phyloP scores from a whole-genome alignment of 768 basidiomycete species.

The Saitozyma podzolica region DNA sequence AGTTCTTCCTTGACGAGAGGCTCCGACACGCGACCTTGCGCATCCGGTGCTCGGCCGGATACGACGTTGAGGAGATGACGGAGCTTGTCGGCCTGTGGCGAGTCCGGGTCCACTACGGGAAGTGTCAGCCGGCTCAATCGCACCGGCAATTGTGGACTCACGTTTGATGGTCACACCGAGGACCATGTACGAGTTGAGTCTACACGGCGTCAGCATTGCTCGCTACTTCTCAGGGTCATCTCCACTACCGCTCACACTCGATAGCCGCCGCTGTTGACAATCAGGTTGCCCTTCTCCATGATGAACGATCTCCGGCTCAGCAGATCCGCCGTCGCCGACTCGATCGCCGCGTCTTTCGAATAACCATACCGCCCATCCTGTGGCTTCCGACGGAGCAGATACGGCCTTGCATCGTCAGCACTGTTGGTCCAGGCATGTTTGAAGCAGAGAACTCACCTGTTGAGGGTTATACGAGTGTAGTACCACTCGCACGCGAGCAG shows the following conservation, averaged over 20 bases:
- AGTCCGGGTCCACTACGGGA: slow-evolving; percentile 47
- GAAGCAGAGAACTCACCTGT: slow-evolving; percentile 27
- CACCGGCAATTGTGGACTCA: slow-evolving; percentile 14
- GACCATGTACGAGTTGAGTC: slow-evolving; percentile 53
- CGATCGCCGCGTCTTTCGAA: slow-evolving; percentile 52
- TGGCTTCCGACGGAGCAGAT: slow-evolving; percentile 49
- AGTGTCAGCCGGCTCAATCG: slow-evolving; percentile 5
- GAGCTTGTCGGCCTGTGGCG: slow-evolving; percentile 50
- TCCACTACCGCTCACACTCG: slow-evolving; percentile 38
- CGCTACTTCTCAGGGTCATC: not conserved
- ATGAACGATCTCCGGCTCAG: slow-evolving; percentile 51
- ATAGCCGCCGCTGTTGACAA: slow-evolving; percentile 52
- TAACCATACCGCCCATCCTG: slow-evolving; percentile 49
- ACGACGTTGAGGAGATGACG: slow-evolving; percentile 50
- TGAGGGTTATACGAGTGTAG: slow-evolving; percentile 52
- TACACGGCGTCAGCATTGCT: slow-evolving; percentile 6
- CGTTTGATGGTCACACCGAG: slow-evolving; percentile 52
- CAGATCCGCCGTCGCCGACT: slow-evolving; percentile 53
- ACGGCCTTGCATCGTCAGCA: slow-evolving; percentile 37
- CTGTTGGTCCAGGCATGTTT: not conserved
- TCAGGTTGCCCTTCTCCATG: slow-evolving; percentile 52
- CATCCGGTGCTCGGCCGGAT: slow-evolving; percentile 50
- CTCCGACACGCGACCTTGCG: slow-evolving; percentile 48
- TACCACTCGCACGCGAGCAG: slow-evolving; percentile 53
- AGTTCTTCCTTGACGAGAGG: slow-evolving; percentile 54